Base-by-base conservation (phyloP, 2,329 filamentous ascomycete genomes). In the Acrodontium crateriforme region DNA sequence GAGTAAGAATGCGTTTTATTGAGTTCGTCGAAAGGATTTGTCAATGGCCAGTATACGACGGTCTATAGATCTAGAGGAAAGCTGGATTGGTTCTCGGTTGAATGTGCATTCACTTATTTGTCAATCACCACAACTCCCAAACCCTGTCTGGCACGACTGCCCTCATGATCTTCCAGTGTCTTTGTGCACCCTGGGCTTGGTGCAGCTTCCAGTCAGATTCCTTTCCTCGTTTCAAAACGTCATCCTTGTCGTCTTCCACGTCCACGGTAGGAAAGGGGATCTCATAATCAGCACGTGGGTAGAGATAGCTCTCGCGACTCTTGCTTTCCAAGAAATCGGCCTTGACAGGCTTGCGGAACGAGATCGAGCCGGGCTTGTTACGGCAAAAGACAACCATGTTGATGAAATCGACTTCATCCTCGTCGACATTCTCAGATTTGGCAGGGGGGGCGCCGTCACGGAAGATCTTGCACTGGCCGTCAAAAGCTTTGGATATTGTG, bases 361-460 rank as follows among this genome's bases (percentile, higher is more conserved):
- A 58, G 19, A 48, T 39, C 5, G 38, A 41, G 14, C 43, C 39
- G 15, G 58, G 50, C 8, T 59, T 62, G 56, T 84, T 87, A 33
- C 71, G 74, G 63, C 89, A 98, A 60, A 94, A 94, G 35, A 95
- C 74, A 25, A 95, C 80, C 69, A 95, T 83, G 60, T 98, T 98
- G 50, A 84, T 82, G 53, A 95, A 94, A 48, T 93, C 81, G 2
- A 35, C 28, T 16, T 59, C 54, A 22, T 58, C 49, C 18, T 62
- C 60, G 13, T 70, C 53, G 6, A 59, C 55, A 19, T 24, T 27
- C 13, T 43, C 47, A 6, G 42, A 35, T 6, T 56, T 54, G 4
- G 69, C 59, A 3, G 62, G 56, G 1, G 63, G 56, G 3, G 71
- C 64, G 15, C 69, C 65, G 56, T 98, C 89, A 37, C 89, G 77